Percentiles rank a stretch among this genome's conserved stretches.
These are phyloP conservation scores for Atalantia buxifolia DNA, from an alignment of 345 rosid species.

Conservation along the genomic window DNA sequence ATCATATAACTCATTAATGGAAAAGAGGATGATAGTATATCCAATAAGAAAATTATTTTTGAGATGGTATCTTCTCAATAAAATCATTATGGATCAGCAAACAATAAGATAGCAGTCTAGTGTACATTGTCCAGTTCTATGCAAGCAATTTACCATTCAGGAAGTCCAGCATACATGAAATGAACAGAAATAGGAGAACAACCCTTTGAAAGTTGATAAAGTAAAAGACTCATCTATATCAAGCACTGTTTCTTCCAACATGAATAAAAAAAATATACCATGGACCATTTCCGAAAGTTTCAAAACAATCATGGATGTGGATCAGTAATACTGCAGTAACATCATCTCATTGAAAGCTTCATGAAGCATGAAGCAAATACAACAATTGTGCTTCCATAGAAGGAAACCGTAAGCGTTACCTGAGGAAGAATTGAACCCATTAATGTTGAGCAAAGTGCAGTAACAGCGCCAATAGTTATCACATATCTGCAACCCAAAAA, in stretches of 20 bases:
- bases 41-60: not conserved
- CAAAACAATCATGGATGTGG: not conserved
- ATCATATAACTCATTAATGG: not conserved
- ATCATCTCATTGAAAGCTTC: not conserved
- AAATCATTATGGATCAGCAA: not conserved
- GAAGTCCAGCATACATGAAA: not conserved
- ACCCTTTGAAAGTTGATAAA: not conserved
- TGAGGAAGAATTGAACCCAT: conserved; percentile 98
- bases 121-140: not conserved
- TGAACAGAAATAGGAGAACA: not conserved
- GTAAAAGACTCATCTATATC: not conserved
- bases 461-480: conserved; percentile 82
- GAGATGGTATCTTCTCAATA: not conserved
- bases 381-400: not conserved
- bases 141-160: not conserved
- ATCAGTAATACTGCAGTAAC: not conserved
- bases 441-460: conserved; percentile 93
- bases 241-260: not conserved
- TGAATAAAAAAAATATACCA: not conserved
- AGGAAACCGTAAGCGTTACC: conserved; percentile 33
- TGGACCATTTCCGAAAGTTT: not conserved
- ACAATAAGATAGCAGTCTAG: not conserved
- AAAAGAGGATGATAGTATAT: not conserved
- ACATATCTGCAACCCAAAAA: conserved; percentile 51
- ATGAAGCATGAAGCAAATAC: not conserved